Evolutionary conservation across 129 eudicot genomes (phyloP), one percentile per base, ranked within the genome.

Genomic region (Centrapalus pauciflorus): DNA sequence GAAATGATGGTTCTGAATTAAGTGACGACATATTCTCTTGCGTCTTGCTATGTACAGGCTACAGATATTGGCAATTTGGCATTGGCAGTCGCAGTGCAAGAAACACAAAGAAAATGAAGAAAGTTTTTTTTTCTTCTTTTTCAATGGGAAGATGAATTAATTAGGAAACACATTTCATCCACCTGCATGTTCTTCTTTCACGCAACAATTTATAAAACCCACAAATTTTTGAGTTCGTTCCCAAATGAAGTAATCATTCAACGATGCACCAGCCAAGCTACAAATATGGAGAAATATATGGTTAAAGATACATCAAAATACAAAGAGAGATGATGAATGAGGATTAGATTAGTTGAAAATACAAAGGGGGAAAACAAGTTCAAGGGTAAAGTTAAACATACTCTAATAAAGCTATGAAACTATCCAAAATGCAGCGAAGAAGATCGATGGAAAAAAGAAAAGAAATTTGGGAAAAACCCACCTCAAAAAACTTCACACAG

Each of bases 401-500:
- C 40, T 48, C 55, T 61, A 54, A 43, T 28, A 57, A 81, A 62
- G 17, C 63, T 61, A 76, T 7, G 25, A 72, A 51, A 65, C n/a
- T 33, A 24, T 66, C 61, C 63, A 52, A 12, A 60, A 76, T 70
- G 70, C 62, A 74, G 33, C 37, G 67, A 26, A 46, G 33, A 48
- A n/a, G 41, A 51, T 27, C 7, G 58, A 63, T 54, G 59, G n/a
- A n/a, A 35, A 57, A 61, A 37, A 60, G 65, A n/a, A 72, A 26
- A 24, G 40, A 56, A 55, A 55, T 60, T 48, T 33, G 70, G 51
- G 58, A 40, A 35, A 68, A 66, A 50, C 78, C 77, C 81, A 74
- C 83, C 80, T 77, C 63, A 60, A 49, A 9, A 76, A 65, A 45
- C 78, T 71, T 71, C 41, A 75, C 50, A 50, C 30, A 30, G 69